Percentiles rank a stretch among this genome's conserved stretches.
Evolutionary conservation across 1,139 yeast genomes (phyloP).

Genomic region (Komagataea norvegica): DNA sequence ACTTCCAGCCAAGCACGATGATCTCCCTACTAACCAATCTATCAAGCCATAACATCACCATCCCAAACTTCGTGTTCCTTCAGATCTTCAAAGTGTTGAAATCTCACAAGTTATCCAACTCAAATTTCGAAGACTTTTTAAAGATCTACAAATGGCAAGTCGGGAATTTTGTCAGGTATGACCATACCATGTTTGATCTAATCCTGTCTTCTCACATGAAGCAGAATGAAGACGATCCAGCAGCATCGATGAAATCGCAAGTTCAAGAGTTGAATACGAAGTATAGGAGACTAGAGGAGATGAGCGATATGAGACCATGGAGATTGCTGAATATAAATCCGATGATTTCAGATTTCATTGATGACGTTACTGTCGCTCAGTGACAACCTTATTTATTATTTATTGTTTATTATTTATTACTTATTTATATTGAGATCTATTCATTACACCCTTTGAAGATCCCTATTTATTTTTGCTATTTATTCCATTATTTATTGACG

Average conservation of each 20-base stretch:
- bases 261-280: constrained; percentile 1
- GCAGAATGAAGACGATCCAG: neutral
- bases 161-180: constrained; percentile 5
- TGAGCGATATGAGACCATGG: constrained; percentile 8
- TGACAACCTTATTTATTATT: neutral
- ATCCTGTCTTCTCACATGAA: constrained; percentile 3
- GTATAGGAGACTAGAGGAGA: constrained; percentile 4
- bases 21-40: neutral
- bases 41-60: neutral
- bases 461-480: too few relatives aligned
- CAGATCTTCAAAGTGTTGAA: constrained; percentile 4
- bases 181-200: constrained; percentile 6
- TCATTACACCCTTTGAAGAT: too few relatives aligned
- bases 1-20: constrained; percentile 3
- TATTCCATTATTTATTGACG: too few relatives aligned
- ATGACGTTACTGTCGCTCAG: constrained; percentile 1
- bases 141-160: constrained; percentile 3
- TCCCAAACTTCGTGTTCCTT: constrained; percentile 6
- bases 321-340: constrained; percentile 2
- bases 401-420: neutral
- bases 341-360: constrained; percentile 4
- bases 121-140: constrained; percentile 3
- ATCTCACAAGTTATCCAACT: constrained; percentile 2
- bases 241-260: neutral
- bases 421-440: too few relatives aligned